phyloP scores from a whole-genome alignment of 2,329 filamentous ascomycete species.

The Pseudogymnoascus sp. region DNA sequence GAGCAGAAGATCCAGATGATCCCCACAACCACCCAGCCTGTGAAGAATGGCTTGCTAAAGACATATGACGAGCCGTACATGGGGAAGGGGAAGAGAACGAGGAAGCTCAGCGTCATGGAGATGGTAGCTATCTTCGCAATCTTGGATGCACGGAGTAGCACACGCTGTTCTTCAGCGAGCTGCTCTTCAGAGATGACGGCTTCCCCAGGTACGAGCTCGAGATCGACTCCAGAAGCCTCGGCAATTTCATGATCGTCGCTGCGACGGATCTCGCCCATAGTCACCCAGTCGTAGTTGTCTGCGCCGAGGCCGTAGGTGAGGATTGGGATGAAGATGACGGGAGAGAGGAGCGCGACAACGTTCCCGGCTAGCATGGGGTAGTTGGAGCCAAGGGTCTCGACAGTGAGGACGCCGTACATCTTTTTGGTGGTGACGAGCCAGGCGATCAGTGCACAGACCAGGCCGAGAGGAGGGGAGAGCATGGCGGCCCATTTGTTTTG shows the following conservation, averaged over 20 bases:
- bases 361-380: constrained; percentile 85
- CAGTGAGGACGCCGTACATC: constrained; percentile 60
- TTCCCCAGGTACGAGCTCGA: constrained; percentile 55
- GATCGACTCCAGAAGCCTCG: constrained; percentile 53
- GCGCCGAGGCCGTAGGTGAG: constrained; percentile 57
- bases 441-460: constrained; percentile 61
- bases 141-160: constrained; percentile 47
- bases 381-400: constrained; percentile 74
- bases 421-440: constrained; percentile 73
- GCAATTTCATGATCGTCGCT: constrained; percentile 72
- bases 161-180: constrained; percentile 35
- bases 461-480: constrained; percentile 61
- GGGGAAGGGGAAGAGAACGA: constrained; percentile 87
- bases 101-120: constrained; percentile 59
- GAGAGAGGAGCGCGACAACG: constrained; percentile 72
- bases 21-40: constrained; percentile 69
- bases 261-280: constrained; percentile 71
- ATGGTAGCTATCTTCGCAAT: constrained; percentile 46
- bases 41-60: constrained; percentile 76
- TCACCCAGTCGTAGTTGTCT: constrained; percentile 79
- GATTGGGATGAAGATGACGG: constrained; percentile 65
- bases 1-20: constrained; percentile 76
- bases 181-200: constrained; percentile 31
- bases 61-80: constrained; percentile 80
- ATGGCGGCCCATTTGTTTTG: constrained; percentile 72